A percentile compares a stretch with the other conserved stretches of the same genome.
These are phyloP conservation scores for Aspergillus conjunctus DNA, from an alignment of 495 filamentous ascomycete genomes.

Conservation along the genomic window DNA sequence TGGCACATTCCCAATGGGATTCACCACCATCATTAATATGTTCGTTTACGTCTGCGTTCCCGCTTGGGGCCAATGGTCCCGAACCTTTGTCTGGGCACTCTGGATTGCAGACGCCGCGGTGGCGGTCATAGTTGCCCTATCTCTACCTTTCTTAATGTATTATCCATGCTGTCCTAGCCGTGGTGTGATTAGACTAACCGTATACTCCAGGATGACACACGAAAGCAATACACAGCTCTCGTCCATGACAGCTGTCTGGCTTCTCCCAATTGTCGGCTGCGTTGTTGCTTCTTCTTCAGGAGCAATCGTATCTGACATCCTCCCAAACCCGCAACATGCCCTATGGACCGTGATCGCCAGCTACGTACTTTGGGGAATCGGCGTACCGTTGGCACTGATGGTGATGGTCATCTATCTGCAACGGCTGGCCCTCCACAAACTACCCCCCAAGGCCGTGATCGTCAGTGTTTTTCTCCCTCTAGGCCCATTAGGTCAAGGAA, in stretches of 20 bases:
- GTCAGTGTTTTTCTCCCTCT: constrained; percentile 64
- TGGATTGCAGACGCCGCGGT: constrained; percentile 63
- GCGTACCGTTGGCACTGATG: constrained; percentile 55
- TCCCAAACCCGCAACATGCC: constrained; percentile 54
- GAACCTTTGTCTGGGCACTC: constrained; percentile 50
- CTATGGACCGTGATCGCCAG: constrained; percentile 57
- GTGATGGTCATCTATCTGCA: constrained; percentile 64
- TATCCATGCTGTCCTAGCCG: constrained; percentile 10
- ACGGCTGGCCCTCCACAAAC: constrained; percentile 57
- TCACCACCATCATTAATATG: constrained; percentile 65
- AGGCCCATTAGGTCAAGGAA: constrained; percentile 61
- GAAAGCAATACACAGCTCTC: constrained; percentile 34
- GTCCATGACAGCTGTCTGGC: constrained; percentile 60
- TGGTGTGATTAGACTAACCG: not conserved
- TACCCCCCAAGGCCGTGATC: constrained; percentile 60
- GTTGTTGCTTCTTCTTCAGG: constrained; percentile 63
- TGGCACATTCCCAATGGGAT: constrained; percentile 64
- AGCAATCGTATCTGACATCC: constrained; percentile 53
- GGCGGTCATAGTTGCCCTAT: constrained; percentile 51
- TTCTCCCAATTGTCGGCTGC: constrained; percentile 61
- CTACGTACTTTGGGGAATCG: constrained; percentile 63
- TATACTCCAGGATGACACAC: constrained; percentile 35
- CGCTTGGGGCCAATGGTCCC: constrained; percentile 46
- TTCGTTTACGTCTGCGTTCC: constrained; percentile 56
- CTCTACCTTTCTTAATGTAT: constrained; percentile 59